Base-by-base conservation (phyloP, 2,329 filamentous ascomycete genomes). In the Paraphaeosphaeria sporulosa region DNA sequence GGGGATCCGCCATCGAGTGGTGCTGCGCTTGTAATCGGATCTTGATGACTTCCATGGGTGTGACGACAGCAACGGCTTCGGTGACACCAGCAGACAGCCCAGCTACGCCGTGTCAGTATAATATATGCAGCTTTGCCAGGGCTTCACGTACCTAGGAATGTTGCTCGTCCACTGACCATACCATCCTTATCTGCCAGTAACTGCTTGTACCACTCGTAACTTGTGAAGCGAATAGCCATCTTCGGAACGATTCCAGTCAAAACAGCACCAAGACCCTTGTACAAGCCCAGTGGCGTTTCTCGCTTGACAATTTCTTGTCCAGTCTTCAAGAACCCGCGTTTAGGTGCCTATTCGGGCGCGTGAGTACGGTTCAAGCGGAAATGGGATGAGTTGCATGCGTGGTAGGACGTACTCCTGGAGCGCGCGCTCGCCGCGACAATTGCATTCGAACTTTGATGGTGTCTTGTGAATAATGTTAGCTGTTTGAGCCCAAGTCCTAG, bases 391-490 rank as follows among this genome's bases (percentile, higher is more conserved):
- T 53, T 13, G 36, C 9, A 6, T 43, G 25, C 30, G 25, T 36
- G 23, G 43, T 30, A 38, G 42, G 36, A 83, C 85, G 68, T 78
- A 90, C 88, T 62, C 95, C 95, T 58, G 93, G 93, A 61, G 88
- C 86, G 68, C 91, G 87, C 52, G 91, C 93, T 77, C 95, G 89
- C 68, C 90, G 87, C 58, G 95, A 98, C 62, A 99, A 90, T 83
- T 99, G 95, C 96, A 99, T 99, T 71, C 95, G 93, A 64, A 99
- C 95, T 86, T 99, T 97, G 84, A 98, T 96, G 61, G 94, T 97
- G 80, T 97, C 93, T n/a, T 91, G 61, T 30, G n/a, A n/a, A 3
- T 49, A 15, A 34, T 57, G 47, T 78, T 34, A 77, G 71, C 32
- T 58, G 13, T 38, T 49, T 42, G 23, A 25, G 4, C 23, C 2